A percentile compares a stretch with the other conserved stretches of the same genome.
Conservation (phyloP, 306 rosid species). For the Cyclanthera cordifolia region DNA sequence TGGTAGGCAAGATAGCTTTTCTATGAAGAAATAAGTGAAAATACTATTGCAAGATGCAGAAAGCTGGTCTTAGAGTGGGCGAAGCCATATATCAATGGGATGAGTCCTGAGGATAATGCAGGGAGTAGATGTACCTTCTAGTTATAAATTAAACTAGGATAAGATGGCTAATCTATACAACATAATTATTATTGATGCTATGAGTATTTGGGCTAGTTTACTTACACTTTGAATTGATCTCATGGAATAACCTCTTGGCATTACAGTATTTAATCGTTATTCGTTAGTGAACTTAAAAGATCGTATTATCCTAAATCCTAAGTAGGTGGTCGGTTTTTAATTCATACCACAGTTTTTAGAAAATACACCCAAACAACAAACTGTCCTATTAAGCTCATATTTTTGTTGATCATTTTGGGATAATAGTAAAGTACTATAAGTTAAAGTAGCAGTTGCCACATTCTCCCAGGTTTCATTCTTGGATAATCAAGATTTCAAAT, state of each 20-base stretch:
- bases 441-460: background rate
- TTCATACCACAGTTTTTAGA: background rate
- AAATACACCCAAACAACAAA: background rate
- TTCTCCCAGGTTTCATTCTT: conserved; percentile 36
- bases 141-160: background rate
- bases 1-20: background rate
- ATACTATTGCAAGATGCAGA: background rate
- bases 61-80: background rate
- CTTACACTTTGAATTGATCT: background rate
- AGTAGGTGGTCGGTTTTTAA: background rate
- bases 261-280: background rate
- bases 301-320: background rate
- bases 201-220: background rate
- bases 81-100: background rate
- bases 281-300: background rate
- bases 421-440: background rate
- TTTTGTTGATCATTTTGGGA: background rate
- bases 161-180: background rate
- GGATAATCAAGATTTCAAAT: conserved; percentile 39
- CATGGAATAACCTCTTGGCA: background rate
- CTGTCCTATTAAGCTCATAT: background rate
- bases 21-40: background rate
- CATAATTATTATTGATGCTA: background rate
- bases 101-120: background rate
- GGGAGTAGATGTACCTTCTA: background rate